Evolutionary conservation across 495 filamentous ascomycete genomes (phyloP).

Genomic region (Aspergillus incahuasiensis): DNA sequence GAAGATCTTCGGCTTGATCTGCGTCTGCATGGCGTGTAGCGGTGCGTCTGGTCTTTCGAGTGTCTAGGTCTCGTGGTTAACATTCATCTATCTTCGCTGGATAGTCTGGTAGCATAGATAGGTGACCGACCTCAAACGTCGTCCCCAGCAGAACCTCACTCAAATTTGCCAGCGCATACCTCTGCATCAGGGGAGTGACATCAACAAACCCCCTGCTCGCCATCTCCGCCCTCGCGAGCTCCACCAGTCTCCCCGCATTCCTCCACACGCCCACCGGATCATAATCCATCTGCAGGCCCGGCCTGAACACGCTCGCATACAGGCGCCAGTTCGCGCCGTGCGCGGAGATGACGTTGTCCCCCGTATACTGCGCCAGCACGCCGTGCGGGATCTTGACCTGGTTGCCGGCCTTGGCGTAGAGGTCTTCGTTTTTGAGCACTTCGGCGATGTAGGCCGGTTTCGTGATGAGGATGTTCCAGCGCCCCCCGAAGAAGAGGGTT

Average conservation of each 20-base stretch:
- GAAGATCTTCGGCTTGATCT: slow-evolving; percentile 24
- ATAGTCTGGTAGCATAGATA: not conserved
- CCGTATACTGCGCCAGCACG: slow-evolving; percentile 24
- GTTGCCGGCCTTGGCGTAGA: slow-evolving; percentile 33
- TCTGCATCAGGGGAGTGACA: not conserved
- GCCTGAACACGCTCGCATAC: slow-evolving; percentile 22
- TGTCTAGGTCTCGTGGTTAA: not conserved
- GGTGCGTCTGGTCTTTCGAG: not conserved
- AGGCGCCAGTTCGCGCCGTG: slow-evolving; percentile 17
- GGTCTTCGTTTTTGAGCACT: slow-evolving; percentile 33
- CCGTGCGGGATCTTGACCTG: slow-evolving; percentile 33
- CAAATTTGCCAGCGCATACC: slow-evolving; percentile 9
- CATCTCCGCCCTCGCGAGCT: not conserved
- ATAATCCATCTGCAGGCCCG: slow-evolving; percentile 9
- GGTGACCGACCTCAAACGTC: not conserved
- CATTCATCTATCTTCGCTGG: no score
- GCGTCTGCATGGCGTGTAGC: not conserved
- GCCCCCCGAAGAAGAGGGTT: slow-evolving; percentile 30
- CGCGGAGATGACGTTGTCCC: slow-evolving; percentile 23
- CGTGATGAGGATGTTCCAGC: slow-evolving; percentile 25
- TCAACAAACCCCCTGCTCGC: not conserved
- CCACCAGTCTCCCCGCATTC: not conserved
- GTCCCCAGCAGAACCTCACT: not conserved
- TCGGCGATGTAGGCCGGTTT: slow-evolving; percentile 26
- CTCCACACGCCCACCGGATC: not conserved